Percentiles rank a stretch among this genome's conserved stretches.
Conservation (phyloP, 2,329 filamentous ascomycete genomes). For the Drechslerella dactyloides region DNA sequence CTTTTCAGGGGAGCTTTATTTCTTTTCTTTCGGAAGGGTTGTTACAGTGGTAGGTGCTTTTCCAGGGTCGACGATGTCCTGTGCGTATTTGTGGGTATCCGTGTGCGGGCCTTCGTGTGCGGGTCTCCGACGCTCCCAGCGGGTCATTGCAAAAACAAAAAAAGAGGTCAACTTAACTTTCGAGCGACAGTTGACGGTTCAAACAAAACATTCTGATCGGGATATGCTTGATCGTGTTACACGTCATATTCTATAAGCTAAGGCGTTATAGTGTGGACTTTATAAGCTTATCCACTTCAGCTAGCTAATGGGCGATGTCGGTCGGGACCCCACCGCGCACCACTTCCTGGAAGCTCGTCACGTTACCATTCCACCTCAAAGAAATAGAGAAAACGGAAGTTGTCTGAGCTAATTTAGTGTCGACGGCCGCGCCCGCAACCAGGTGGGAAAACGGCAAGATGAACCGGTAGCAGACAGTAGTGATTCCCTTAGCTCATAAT, state of each 20-base stretch:
- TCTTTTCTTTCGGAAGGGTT: not conserved
- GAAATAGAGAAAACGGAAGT: not conserved
- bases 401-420: constrained; percentile 4
- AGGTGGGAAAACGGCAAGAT: not conserved
- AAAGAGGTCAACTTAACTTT: not conserved
- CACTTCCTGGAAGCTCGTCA: constrained; percentile 24
- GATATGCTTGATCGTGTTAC: constrained; percentile 30
- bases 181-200: constrained; percentile 1
- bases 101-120: not conserved
- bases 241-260: constrained; percentile 44
- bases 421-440: not conserved
- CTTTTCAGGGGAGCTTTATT: not conserved
- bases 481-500: not conserved
- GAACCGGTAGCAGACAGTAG: not conserved
- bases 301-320: not conserved
- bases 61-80: not conserved
- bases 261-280: constrained; percentile 37
- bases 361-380: constrained; percentile 20
- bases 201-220: constrained; percentile 12
- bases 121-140: not conserved
- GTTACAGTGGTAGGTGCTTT: not conserved
- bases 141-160: not conserved
- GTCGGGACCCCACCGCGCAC: constrained; percentile 1
- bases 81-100: too few relatives aligned
- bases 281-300: constrained; percentile 25